Evolutionary conservation across 495 filamentous ascomycete genomes (phyloP).

Genomic region (Tuber magnatum): DNA sequence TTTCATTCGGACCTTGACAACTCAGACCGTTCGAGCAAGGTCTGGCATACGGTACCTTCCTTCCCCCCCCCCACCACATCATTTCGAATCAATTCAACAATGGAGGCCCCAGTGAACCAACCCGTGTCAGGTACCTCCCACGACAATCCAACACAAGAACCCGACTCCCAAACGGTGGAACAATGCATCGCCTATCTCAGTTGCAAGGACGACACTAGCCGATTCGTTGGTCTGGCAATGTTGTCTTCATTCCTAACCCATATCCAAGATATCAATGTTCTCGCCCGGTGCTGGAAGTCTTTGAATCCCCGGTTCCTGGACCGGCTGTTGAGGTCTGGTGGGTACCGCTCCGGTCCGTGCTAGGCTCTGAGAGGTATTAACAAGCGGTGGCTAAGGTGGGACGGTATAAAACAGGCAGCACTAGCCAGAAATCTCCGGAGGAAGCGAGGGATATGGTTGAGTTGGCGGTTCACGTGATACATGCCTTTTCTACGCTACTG

Average conservation of each 20-base stretch:
- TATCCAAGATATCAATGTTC: conserved; percentile 43
- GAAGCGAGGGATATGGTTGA: conserved; percentile 55
- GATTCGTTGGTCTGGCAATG: conserved; percentile 60
- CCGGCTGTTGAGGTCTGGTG: conserved; percentile 51
- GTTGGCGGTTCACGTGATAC: conserved; percentile 54
- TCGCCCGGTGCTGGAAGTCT: conserved; percentile 48
- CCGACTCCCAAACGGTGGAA: conserved; percentile 23
- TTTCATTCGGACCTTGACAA: background rate
- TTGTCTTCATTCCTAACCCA: conserved; percentile 57
- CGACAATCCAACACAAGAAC: background rate
- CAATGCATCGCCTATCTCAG: conserved; percentile 44
- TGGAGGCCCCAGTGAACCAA: conserved; percentile 9
- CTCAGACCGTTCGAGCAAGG: background rate
- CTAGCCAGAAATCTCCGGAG: conserved; percentile 40
- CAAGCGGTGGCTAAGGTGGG: background rate
- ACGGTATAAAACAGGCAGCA: conserved; percentile 35
- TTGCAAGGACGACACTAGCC: conserved; percentile 56
- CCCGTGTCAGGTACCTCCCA: background rate
- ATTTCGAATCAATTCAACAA: background rate
- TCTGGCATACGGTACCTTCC: background rate
- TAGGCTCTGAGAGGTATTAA: background rate
- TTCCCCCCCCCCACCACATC: conserved; percentile 2
- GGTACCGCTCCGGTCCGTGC: background rate
- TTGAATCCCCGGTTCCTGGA: conserved; percentile 56
- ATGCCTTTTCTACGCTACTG: conserved; percentile 53